Evolutionary conservation across 108 stramenopile genomes (phyloP), one percentile per base, ranked within the genome.

Genomic region (Discostella pseudostelligera): DNA sequence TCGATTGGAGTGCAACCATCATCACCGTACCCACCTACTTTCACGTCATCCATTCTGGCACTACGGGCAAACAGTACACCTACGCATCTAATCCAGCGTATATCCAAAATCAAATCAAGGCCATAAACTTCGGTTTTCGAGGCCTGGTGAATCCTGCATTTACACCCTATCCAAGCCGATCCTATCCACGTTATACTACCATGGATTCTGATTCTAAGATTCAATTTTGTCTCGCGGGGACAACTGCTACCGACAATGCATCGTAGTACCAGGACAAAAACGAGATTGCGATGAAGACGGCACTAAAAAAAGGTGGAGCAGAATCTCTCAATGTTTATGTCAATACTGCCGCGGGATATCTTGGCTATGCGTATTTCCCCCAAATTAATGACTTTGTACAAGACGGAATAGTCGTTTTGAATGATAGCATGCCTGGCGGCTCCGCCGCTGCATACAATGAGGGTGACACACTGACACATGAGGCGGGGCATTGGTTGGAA

Each of bases 401-500:
- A 1, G 72, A 74, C 21, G 72, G 65, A 22, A 65, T 74, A 9
- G n/a, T 50, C 1, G 3, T 63, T 39, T 43, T 59, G 35, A 36
- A 58, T 17, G 26, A 42, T 14, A 9, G 7, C 42, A 32, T 74
- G 32, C 60, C 59, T 0, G 66, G 66, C 10, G 72, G 65, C 12
- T 8, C 16, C 26, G 16, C 25, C 1, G 25, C 4, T n/a, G 11
- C 12, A 1, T 67, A 48, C 39, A 51, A 50, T 25, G 56, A 66
- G 36, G 72, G 72, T 4, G 32, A 32, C 32, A 32, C 32, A 32
- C 5, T 32, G 32, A 32, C 32, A 5, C 32, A 32, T 5, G 72
- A 74, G 32, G 72, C 66, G 2, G 70, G 70, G 0, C 70, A 72
- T 40, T 72, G 70, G 70, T 56, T 70, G 28, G 49, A 20, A 29